Percentiles rank a stretch among this genome's conserved stretches.
These are phyloP conservation scores for Lodderomyces elongisporus DNA, from an alignment of 1,139 yeast genomes.

Conservation along the genomic window DNA sequence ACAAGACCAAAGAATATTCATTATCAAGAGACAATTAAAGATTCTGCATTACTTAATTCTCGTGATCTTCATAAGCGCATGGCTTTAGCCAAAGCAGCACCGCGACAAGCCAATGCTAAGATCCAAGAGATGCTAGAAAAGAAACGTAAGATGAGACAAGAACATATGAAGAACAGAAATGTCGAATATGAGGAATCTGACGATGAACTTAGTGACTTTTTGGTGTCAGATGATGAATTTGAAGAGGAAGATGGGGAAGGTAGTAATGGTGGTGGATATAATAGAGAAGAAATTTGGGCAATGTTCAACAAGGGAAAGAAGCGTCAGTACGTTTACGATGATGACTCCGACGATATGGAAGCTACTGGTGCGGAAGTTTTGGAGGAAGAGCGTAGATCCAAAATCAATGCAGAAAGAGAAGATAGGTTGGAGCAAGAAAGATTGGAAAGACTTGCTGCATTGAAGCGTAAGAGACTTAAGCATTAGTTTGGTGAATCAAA, in stretches of 20 bases:
- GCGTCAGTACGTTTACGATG: constrained; percentile 52
- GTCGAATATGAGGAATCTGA: constrained; percentile 15
- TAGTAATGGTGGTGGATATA: constrained; percentile 43
- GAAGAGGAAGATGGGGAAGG: constrained; percentile 32
- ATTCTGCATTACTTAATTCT: neutral
- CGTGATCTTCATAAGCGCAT: neutral
- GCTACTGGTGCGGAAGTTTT: constrained; percentile 86
- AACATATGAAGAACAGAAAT: neutral
- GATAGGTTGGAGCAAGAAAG: constrained; percentile 59
- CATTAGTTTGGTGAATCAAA: too few relatives aligned
- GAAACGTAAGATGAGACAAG: constrained; percentile 9
- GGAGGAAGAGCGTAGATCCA: constrained; percentile 71
- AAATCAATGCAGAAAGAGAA: constrained; percentile 55
- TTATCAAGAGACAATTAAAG: neutral
- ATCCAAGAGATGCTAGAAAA: constrained; percentile 25
- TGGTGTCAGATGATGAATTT: constrained; percentile 48
- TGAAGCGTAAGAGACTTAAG: constrained; percentile 20
- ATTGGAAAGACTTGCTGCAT: constrained; percentile 44
- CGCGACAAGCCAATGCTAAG: constrained; percentile 18
- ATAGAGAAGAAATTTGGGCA: constrained; percentile 85
- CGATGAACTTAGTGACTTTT: constrained; percentile 45
- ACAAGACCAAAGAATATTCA: neutral
- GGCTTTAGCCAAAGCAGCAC: neutral
- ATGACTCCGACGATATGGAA: constrained; percentile 78
- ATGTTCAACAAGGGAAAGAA: constrained; percentile 67